Conservation (phyloP, 2,329 filamentous ascomycete species). For the Aspergillus ibericus region DNA sequence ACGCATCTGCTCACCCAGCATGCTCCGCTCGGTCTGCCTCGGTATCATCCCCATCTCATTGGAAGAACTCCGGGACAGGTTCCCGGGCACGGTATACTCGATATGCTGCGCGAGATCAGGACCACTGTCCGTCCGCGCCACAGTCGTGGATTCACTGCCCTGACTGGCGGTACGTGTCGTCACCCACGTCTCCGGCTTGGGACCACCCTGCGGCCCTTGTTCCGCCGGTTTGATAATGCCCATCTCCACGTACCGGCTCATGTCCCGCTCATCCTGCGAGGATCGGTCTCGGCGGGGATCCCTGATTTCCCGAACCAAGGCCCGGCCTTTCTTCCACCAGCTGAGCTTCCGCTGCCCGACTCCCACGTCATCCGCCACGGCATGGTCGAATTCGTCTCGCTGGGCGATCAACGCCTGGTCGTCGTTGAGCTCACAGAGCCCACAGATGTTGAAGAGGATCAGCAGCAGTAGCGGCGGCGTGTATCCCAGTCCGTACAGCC, state of each 20-base stretch:
- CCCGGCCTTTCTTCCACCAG: conserved; percentile 14
- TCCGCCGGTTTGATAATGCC: conserved; percentile 13
- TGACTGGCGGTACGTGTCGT: conserved; percentile 11
- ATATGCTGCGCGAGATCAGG: background rate
- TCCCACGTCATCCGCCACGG: conserved; percentile 6
- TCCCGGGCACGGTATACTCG: conserved; percentile 8
- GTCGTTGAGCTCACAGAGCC: conserved; percentile 67
- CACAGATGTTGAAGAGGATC: conserved; percentile 46
- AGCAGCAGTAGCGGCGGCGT: conserved; percentile 55
- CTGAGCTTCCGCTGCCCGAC: conserved; percentile 6
- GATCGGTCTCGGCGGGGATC: background rate
- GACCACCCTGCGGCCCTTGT: background rate
- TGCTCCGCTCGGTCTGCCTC: background rate
- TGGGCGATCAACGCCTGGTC: conserved; percentile 67
- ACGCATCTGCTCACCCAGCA: too few relatives aligned
- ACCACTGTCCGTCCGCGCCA: background rate
- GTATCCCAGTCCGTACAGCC: conserved; percentile 66
- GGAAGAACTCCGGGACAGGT: conserved; percentile 3
- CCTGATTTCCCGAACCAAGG: conserved; percentile 8
- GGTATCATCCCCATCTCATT: background rate
- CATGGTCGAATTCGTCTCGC: conserved; percentile 40
- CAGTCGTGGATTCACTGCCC: conserved; percentile 2
- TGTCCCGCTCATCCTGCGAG: conserved; percentile 6
- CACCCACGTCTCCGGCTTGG: conserved; percentile 5
- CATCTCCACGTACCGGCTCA: conserved; percentile 14